phyloP scores from a whole-genome alignment of 768 basidiomycete species.

The Tricholoma terreum region DNA sequence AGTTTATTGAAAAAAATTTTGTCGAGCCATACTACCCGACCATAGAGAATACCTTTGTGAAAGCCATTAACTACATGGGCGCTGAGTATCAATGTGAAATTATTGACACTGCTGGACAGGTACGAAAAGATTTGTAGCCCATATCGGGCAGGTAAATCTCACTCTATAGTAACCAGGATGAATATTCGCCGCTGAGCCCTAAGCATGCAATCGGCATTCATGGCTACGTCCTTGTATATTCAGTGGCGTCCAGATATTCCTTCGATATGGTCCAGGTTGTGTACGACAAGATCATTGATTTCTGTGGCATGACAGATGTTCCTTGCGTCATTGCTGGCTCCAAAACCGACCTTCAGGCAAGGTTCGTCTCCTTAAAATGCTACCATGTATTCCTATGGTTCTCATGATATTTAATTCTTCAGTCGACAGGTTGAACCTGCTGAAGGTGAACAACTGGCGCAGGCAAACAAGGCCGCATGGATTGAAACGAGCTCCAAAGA shows the following conservation, averaged over 20 bases:
- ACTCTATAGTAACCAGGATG: constrained; percentile 62
- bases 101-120: constrained; percentile 94
- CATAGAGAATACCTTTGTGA: constrained; percentile 77
- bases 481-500: constrained; percentile 84
- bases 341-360: constrained; percentile 74
- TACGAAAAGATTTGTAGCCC: constrained; percentile 30
- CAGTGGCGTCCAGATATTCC: constrained; percentile 77
- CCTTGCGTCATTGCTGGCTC: constrained; percentile 92
- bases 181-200: constrained; percentile 83
- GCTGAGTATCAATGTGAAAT: constrained; percentile 89
- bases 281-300: constrained; percentile 90
- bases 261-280: constrained; percentile 91
- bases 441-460: constrained; percentile 72
- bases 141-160: constrained; percentile 6
- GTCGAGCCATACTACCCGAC: constrained; percentile 90
- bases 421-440: constrained; percentile 63
- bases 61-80: constrained; percentile 75
- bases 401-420: constrained; percentile 9
- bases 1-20: constrained; percentile 85
- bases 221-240: constrained; percentile 92
- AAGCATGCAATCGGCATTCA: constrained; percentile 94
- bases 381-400: too few species aligned
- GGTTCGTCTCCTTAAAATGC: constrained; percentile 44
- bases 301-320: constrained; percentile 75
- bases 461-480: constrained; percentile 68